Conservation (phyloP, 2,329 filamentous ascomycete genomes). For the Diaporthe ilicicola region DNA sequence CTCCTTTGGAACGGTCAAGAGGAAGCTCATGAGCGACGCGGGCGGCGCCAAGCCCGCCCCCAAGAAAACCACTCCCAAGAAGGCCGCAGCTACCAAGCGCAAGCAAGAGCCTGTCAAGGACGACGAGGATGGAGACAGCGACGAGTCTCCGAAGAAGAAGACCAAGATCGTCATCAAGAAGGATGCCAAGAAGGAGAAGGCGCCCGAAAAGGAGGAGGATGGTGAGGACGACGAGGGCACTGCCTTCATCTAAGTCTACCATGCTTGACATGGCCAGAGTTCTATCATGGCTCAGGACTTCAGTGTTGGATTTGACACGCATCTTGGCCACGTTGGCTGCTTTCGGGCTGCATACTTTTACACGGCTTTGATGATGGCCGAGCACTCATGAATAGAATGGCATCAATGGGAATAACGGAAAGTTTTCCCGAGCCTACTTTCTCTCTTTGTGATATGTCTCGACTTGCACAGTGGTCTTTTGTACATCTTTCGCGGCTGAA, state of each 20-base stretch:
- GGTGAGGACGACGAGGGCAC: not conserved
- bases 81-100: not conserved
- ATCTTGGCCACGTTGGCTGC: not conserved
- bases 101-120: not conserved
- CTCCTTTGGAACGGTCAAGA: not conserved
- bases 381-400: not conserved
- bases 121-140: not conserved
- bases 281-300: not conserved
- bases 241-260: not conserved
- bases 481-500: not conserved
- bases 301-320: not conserved
- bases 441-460: not conserved
- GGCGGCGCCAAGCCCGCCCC: not conserved
- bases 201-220: too few relatives aligned
- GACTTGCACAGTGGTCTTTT: not conserved
- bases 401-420: not conserved
- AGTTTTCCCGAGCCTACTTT: too few relatives aligned
- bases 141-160: constrained; percentile 22
- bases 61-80: too few relatives aligned
- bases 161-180: not conserved
- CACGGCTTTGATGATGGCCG: not conserved
- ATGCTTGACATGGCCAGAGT: too few relatives aligned
- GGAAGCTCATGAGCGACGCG: constrained; percentile 1
- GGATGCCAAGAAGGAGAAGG: not conserved
- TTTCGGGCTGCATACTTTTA: not conserved